These are phyloP conservation scores for Diplodia corticola DNA, from an alignment of 2,329 filamentous ascomycete species.

Conservation along the genomic window DNA sequence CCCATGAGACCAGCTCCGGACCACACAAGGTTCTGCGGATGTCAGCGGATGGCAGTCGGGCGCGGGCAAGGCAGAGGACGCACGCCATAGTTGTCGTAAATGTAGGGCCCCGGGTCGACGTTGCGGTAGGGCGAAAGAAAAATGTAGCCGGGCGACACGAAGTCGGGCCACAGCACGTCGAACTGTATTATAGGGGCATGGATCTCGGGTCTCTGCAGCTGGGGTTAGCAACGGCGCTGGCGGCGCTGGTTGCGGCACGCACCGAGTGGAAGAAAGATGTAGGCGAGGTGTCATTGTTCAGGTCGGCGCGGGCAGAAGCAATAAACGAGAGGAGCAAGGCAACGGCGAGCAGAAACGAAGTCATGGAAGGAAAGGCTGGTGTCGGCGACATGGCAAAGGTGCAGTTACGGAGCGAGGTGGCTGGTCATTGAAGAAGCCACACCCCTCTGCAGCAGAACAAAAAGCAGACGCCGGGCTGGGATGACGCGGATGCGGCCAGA, in stretches of 20 bases:
- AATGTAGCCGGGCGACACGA: constrained; percentile 47
- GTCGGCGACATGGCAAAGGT: constrained; percentile 10
- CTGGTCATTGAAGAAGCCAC: constrained; percentile 9
- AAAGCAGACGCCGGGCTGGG: neutral
- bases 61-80: constrained; percentile 17
- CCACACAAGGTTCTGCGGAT: constrained; percentile 47
- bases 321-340: constrained; percentile 11
- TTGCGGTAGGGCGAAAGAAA: constrained; percentile 54
- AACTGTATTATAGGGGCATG: constrained; percentile 38
- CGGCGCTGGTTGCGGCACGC: neutral
- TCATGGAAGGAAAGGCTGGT: constrained; percentile 1
- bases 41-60: neutral
- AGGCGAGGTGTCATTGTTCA: constrained; percentile 25
- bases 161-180: constrained; percentile 25
- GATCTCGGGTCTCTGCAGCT: constrained; percentile 39
- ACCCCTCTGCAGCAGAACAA: neutral
- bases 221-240: neutral
- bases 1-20: constrained; percentile 51
- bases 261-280: constrained; percentile 23
- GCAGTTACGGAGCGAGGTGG: neutral
- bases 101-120: constrained; percentile 52
- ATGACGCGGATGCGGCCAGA: constrained; percentile 16
- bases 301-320: constrained; percentile 11
- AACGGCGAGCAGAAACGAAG: constrained; percentile 7
- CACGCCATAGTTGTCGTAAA: constrained; percentile 54